A percentile compares a stretch with the other conserved stretches of the same genome.
Evolutionary conservation across 1,284 basidiomycete species (phyloP).

Genomic region (Hypsizygus ulmarius): DNA sequence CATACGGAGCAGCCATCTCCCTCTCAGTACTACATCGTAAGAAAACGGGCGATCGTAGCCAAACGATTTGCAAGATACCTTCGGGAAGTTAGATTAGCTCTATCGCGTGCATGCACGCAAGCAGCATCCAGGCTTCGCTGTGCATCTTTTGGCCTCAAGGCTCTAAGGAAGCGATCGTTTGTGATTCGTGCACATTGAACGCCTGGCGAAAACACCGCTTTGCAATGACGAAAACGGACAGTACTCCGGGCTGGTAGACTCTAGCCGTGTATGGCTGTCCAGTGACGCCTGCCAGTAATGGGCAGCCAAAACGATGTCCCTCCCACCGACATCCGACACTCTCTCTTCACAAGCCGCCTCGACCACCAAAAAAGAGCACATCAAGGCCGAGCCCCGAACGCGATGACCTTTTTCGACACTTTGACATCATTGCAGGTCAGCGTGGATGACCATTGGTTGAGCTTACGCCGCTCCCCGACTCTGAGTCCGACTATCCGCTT

Average conservation of each 20-base stretch:
- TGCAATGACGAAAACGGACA: slow-evolving; percentile 1
- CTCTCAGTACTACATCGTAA: slow-evolving; percentile 2
- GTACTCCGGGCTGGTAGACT: not conserved
- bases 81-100: slow-evolving; percentile 7
- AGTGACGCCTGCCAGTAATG: too few species aligned
- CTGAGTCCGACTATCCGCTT: not conserved
- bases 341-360: too few species aligned
- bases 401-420: too few species aligned
- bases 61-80: slow-evolving; percentile 13
- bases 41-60: slow-evolving; percentile 13
- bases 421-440: too few species aligned
- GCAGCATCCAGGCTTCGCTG: not conserved
- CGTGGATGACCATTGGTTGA: too few species aligned
- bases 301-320: too few species aligned
- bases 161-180: slow-evolving; percentile 4
- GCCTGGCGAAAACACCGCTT: not conserved
- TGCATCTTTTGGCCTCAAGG: not conserved
- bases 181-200: not conserved
- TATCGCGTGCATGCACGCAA: not conserved
- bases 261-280: too few species aligned
- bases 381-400: too few species aligned
- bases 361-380: too few species aligned
- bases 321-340: too few species aligned
- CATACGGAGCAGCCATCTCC: not conserved
- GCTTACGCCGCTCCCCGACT: too few species aligned